Percentiles rank a stretch among this genome's conserved stretches.
Conservation (phyloP, 495 filamentous ascomycete genomes). For the Aspergillus baeticus region DNA sequence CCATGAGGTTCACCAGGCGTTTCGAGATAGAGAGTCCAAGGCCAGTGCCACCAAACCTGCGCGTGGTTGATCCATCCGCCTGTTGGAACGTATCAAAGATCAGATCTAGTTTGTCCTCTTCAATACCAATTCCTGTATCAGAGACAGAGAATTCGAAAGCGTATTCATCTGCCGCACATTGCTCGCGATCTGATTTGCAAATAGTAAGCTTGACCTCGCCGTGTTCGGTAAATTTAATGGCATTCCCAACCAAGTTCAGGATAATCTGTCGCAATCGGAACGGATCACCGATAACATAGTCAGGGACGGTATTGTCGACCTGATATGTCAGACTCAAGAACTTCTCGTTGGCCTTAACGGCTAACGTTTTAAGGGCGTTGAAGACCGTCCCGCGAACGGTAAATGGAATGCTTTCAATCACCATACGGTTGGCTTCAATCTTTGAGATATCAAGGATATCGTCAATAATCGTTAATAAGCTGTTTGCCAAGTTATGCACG, state of each 20-base stretch:
- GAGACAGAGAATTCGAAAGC: constrained; percentile 96
- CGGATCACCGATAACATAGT: constrained; percentile 95
- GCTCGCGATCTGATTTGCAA: constrained; percentile 64
- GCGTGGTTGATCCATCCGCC: constrained; percentile 95
- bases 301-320: constrained; percentile 90
- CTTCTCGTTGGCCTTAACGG: constrained; percentile 97
- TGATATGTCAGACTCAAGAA: constrained; percentile 91
- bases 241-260: constrained; percentile 59
- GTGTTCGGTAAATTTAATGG: constrained; percentile 92
- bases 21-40: constrained; percentile 96
- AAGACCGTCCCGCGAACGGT: constrained; percentile 94
- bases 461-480: constrained; percentile 96
- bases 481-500: constrained; percentile 96
- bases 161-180: constrained; percentile 73
- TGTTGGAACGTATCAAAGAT: constrained; percentile 99
- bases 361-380: constrained; percentile 94
- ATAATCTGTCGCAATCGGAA: constrained; percentile 96
- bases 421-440: constrained; percentile 99
- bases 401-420: constrained; percentile 97
- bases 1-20: constrained; percentile 94
- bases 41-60: constrained; percentile 95
- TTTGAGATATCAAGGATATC: constrained; percentile 99
- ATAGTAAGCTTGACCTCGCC: constrained; percentile 96
- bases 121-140: constrained; percentile 97
- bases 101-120: constrained; percentile 90